Base-by-base conservation (phyloP, 768 basidiomycete genomes). In the Paxillus ammoniavirescens region DNA sequence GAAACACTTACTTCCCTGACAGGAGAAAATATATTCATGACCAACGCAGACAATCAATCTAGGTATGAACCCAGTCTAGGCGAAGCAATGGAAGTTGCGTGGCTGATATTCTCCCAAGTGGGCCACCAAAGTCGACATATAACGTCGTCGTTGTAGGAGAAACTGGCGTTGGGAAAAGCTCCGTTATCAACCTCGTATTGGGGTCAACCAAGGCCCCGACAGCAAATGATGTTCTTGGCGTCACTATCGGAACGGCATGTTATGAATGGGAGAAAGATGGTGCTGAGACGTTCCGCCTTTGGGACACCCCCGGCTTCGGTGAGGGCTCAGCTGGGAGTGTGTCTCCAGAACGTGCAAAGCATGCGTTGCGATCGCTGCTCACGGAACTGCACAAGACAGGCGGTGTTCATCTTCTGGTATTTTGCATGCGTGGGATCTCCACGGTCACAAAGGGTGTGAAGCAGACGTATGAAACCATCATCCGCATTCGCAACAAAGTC, bases 281-380 rank as follows among this genome's bases (percentile, higher is more conserved):
- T 10, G 41, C 46, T 33, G 43, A 56, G 23, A 46, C 52, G 2
- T 65, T 62, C 28, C 55, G 61, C 38, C 54, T 72, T 44, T 69
- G 58, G 63, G 70, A 72, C 28, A 72, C 70, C 8, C 62, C 61
- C 10, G 71, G 70, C 5, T 52, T 69, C n/a, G 60, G 58, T 23
- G 68, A 69, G 37, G 60, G 55, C 13, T 48, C 56, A 23, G 54
- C 52, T 6, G 65, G 65, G 33, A 55, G 50, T 17, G 54, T 50
- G 7, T 17, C 33, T 9, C 59, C 66, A 33, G 60, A 57, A 36
- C 58, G 62, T 4, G 49, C 62, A 6, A 54, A 58, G 35, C 62
- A 66, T 14, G 54, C 51, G 5, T 38, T 66, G 30, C 65, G 65
- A 33, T 42, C 48, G 10, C 26, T 66, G 33, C 60, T 66, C 47